Conservation (phyloP, 371 early-diverging fungal species). For the Smittium culicis region DNA sequence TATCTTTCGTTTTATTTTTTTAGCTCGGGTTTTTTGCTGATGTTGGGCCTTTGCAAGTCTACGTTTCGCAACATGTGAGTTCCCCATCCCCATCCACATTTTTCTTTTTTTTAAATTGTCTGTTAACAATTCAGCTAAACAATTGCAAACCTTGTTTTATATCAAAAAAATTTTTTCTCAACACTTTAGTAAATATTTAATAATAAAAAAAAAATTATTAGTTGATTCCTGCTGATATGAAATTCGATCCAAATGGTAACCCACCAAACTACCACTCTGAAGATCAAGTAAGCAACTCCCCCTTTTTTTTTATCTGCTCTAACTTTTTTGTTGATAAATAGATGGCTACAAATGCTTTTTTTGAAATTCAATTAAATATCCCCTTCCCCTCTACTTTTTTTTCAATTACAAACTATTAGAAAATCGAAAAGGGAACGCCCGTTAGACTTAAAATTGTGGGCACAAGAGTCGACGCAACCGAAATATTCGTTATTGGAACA, state of each 20-base stretch:
- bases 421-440: slow-evolving; percentile 73
- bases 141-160: background rate
- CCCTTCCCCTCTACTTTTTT: background rate
- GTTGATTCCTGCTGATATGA: slow-evolving; percentile 74
- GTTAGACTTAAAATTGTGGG: slow-evolving; percentile 91
- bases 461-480: slow-evolving; percentile 81
- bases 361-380: background rate
- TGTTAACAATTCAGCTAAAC: no score
- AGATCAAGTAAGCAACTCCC: slow-evolving; percentile 62
- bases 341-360: slow-evolving; percentile 6
- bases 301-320: no score
- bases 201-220: no score
- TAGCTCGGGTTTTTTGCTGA: slow-evolving; percentile 93
- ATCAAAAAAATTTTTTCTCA: slow-evolving; percentile 2
- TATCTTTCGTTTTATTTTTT: background rate
- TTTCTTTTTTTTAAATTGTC: slow-evolving; percentile 1
- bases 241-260: slow-evolving; percentile 73
- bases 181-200: slow-evolving; percentile 30
- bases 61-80: slow-evolving; percentile 82
- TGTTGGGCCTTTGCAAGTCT: slow-evolving; percentile 92
- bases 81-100: slow-evolving; percentile 3
- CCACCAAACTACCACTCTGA: slow-evolving; percentile 76
- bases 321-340: no score
- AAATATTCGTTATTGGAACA: slow-evolving; percentile 91
- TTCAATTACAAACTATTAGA: slow-evolving; percentile 22